A percentile compares a stretch with the other conserved stretches of the same genome.
phyloP scores from a whole-genome alignment of 352 stramenopile genomes.

The Globisporangium yorkense region DNA sequence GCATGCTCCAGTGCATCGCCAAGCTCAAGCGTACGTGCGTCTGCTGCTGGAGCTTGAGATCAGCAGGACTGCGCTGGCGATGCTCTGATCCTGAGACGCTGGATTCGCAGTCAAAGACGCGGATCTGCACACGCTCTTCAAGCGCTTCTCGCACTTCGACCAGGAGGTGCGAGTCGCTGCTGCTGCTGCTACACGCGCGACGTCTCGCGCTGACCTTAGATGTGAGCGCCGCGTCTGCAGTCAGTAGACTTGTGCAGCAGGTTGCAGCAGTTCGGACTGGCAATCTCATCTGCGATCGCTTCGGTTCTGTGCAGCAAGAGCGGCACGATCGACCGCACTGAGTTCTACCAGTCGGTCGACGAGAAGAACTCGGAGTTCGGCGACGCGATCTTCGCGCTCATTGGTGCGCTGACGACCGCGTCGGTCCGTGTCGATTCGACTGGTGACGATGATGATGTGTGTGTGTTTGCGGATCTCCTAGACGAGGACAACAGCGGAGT shows the following conservation, averaged over 20 bases:
- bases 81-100: neutral
- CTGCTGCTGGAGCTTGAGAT: neutral
- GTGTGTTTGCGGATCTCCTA: conserved; percentile 3
- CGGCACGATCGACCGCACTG: conserved; percentile 56
- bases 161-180: conserved; percentile 35
- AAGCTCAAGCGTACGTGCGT: conserved; percentile 49
- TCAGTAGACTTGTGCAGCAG: neutral
- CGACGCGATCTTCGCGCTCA: conserved; percentile 68
- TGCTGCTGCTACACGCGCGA: neutral
- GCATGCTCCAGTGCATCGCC: conserved; percentile 64
- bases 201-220: too few species aligned
- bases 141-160: conserved; percentile 55
- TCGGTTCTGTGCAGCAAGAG: conserved; percentile 32
- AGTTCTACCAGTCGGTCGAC: conserved; percentile 67
- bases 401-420: conserved; percentile 20
- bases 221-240: neutral
- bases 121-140: conserved; percentile 49
- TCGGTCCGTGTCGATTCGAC: too few species aligned
- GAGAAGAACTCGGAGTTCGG: conserved; percentile 68
- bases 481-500: conserved; percentile 68
- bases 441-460: neutral
- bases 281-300: neutral
- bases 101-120: conserved; percentile 38
- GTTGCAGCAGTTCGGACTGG: neutral
- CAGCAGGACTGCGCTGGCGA: neutral